Conservation (phyloP, 495 filamentous ascomycete species). For the Tuber magnatum region DNA sequence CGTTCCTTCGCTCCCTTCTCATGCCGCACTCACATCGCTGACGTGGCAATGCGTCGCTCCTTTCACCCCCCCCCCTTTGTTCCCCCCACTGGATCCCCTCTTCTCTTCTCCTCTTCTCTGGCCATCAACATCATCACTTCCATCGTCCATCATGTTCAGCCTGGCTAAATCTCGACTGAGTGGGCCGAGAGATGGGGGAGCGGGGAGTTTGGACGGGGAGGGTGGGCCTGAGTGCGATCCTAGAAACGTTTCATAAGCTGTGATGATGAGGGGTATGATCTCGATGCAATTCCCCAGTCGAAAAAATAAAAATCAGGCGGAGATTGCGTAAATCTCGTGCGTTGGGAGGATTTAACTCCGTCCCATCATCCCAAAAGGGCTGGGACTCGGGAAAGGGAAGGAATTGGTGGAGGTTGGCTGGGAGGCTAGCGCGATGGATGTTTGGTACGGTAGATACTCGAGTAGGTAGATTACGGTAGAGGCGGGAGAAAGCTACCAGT, state of each 20-base stretch:
- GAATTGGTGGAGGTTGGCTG: not conserved
- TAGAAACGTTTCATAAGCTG: not conserved
- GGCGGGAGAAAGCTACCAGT: not conserved
- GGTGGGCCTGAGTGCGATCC: not conserved
- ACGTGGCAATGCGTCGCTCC: conserved; percentile 4
- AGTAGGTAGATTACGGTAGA: conserved; percentile 2
- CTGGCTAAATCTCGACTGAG: not conserved
- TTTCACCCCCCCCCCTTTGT: not conserved
- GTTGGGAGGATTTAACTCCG: not conserved
- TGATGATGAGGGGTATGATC: not conserved
- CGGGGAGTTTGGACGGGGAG: not conserved
- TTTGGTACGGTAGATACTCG: not conserved
- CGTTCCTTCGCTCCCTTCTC: not conserved
- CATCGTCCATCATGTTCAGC: not conserved
- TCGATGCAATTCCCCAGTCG: not conserved
- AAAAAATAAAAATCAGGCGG: not conserved
- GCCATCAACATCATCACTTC: not conserved
- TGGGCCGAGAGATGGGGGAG: not conserved
- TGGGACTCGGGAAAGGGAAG: not conserved
- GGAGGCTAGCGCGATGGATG: not conserved
- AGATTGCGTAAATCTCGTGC: not conserved
- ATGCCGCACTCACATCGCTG: not conserved
- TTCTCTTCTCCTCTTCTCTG: conserved; percentile 3
- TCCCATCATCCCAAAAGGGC: not conserved
- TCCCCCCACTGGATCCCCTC: not conserved